Percentiles rank a stretch among this genome's conserved stretches.
Evolutionary conservation across 257 asterid genomes (phyloP).

Genomic region (Catharanthus roseus): DNA sequence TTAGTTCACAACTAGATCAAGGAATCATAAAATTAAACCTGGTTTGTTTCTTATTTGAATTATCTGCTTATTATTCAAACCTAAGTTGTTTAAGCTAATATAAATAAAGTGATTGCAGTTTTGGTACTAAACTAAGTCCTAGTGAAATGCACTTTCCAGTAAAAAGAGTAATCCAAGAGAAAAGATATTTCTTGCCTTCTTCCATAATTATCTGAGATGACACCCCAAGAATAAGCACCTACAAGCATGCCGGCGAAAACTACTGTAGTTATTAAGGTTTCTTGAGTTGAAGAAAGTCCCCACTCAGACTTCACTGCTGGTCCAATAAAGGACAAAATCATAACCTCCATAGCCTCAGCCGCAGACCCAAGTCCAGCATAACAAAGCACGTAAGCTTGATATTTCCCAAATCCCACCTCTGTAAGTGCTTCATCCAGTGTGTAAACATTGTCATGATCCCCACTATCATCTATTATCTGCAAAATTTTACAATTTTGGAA

Average conservation of each 20-base stretch:
- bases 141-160: neutral
- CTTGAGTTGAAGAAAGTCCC: constrained; percentile 63
- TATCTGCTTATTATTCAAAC: neutral
- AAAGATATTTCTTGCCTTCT: constrained; percentile 44
- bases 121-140: neutral
- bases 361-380: constrained; percentile 78
- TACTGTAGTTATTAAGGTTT: constrained; percentile 56
- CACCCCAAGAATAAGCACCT: constrained; percentile 73
- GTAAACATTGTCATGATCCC: constrained; percentile 28
- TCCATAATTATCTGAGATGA: constrained; percentile 57
- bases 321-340: constrained; percentile 73
- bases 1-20: neutral
- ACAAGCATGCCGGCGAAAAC: constrained; percentile 82
- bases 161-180: neutral
- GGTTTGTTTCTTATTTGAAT: no score
- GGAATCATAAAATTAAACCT: neutral
- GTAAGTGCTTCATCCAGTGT: constrained; percentile 66
- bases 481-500: neutral
- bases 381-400: constrained; percentile 45
- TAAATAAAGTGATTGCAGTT: neutral
- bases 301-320: constrained; percentile 57
- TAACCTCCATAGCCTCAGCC: constrained; percentile 77
- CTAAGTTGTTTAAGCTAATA: neutral
- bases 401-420: constrained; percentile 73
- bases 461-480: constrained; percentile 25